Evolutionary conservation across 371 early-diverging fungal genomes (phyloP).

Genomic region (Synchytrium microbalum): DNA sequence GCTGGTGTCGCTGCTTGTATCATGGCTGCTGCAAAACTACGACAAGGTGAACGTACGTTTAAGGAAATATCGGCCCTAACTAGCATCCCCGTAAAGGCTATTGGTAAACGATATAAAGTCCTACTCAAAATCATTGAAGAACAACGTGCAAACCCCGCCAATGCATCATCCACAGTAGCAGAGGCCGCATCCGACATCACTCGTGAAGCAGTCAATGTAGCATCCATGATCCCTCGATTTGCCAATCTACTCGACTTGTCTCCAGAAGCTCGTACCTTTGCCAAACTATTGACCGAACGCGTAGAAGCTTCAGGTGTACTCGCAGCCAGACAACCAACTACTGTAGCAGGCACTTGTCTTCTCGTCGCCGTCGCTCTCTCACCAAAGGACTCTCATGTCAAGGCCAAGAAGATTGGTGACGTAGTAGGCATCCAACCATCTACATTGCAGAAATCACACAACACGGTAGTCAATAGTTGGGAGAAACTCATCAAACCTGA

Average conservation of each 20-base stretch:
- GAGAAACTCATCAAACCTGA: background rate
- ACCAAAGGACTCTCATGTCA: background rate
- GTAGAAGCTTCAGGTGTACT: background rate
- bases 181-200: background rate
- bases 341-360: background rate
- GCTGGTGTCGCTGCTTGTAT: conserved; percentile 97
- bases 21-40: conserved; percentile 93
- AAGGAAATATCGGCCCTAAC: conserved; percentile 89
- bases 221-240: background rate
- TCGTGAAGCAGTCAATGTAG: background rate
- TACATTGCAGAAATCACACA: background rate
- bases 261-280: background rate
- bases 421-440: background rate
- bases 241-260: background rate
- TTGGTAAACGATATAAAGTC: background rate
- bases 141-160: background rate
- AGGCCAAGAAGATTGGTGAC: background rate
- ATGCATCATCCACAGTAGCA: background rate
- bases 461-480: background rate
- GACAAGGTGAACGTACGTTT: conserved; percentile 90
- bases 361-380: background rate
- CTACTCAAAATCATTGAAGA: background rate
- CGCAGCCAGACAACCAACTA: background rate
- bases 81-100: background rate
- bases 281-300: background rate